Base-by-base conservation (phyloP, 345 rosid genomes). In the Acer negundo region DNA sequence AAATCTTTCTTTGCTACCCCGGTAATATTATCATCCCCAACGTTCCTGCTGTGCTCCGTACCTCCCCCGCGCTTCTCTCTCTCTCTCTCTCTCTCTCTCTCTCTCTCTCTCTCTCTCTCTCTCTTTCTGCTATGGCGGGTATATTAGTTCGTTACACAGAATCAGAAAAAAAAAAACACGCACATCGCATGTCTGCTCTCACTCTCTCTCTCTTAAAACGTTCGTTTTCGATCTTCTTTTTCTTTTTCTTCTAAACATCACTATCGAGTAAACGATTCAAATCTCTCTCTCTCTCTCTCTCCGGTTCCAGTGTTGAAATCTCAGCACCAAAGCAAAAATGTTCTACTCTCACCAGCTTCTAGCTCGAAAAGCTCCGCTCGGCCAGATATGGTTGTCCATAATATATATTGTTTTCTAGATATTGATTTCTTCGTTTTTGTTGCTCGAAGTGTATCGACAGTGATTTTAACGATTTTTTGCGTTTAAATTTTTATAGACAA, bases 281-380 rank as follows among this genome's bases (percentile, higher is more conserved):
- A 2, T 67, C 5, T 66, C 23, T 31, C 70, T 31, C 49, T 16
- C 49, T 31, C 72, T 55, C 62, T 68, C 56, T 2, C 6, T 20
- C 44, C 15, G 8, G 24, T 67, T 67, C 26, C 24, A 28, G 22
- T 19, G 70, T 11, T 64, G 66, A 76, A 10, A 24, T 24, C 26
- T 47, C 15, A 28, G 15, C 11, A 8, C 12, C 10, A 42, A 44
- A 69, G 53, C 61, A 61, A 84, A 51, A 68, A 95, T 95, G 99
- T 95, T 95, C 83, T 95, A 89, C 88, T 93, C 99, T 10, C 95
- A 92, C 79, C 94, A 95, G 82, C 96, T 95, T 40, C 91, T 95
- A 44, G 99, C 98, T 83, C 92, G 97, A n/a, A 95, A 95, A 83
- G 96, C 94, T 63, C 93, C 98, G n/a, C 87, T 95, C 12, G 97